These are phyloP conservation scores for Prunus dulcis DNA, from an alignment of 306 rosid species.

Conservation along the genomic window DNA sequence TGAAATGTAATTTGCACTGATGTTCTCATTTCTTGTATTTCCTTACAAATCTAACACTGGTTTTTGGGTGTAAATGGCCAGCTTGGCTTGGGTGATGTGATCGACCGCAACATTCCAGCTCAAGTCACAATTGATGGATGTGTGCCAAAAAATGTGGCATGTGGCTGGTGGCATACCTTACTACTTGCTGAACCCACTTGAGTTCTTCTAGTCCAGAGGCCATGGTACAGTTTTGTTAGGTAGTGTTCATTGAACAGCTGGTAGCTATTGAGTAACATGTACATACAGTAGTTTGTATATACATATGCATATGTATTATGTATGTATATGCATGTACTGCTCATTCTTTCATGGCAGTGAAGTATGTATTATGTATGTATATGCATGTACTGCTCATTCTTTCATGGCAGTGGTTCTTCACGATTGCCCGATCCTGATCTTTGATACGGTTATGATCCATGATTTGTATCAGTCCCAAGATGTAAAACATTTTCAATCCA, in stretches of 20 bases:
- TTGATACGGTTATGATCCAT: conserved; percentile 5
- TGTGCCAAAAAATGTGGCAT: conserved; percentile 62
- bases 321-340: conserved; percentile 31
- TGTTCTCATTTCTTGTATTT: neutral
- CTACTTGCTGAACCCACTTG: conserved; percentile 74
- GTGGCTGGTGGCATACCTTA: conserved; percentile 99
- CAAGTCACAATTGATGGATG: conserved; percentile 64
- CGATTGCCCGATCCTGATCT: conserved; percentile 25
- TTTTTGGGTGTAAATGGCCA: conserved; percentile 35
- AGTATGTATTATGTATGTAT: conserved; percentile 24
- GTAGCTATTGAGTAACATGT: conserved; percentile 39
- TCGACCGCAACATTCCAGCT: conserved; percentile 84
- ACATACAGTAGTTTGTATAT: conserved; percentile 33
- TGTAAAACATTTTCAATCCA: conserved; percentile 21
- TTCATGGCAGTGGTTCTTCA: conserved; percentile 40
- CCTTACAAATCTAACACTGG: neutral
- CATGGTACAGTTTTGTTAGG: conserved; percentile 78
- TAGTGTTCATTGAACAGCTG: conserved; percentile 41
- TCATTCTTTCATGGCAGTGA: too few relatives aligned
- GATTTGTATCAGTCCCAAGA: neutral
- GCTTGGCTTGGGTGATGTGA: conserved; percentile 95
- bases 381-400: conserved; percentile 44
- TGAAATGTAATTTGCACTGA: neutral
- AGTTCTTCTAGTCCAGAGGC: conserved; percentile 25
- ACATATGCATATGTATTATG: conserved; percentile 18